Evolutionary conservation across 345 rosid species (phyloP), one percentile per base, ranked within the genome.

Genomic region (Eucalyptus erythrocorys): DNA sequence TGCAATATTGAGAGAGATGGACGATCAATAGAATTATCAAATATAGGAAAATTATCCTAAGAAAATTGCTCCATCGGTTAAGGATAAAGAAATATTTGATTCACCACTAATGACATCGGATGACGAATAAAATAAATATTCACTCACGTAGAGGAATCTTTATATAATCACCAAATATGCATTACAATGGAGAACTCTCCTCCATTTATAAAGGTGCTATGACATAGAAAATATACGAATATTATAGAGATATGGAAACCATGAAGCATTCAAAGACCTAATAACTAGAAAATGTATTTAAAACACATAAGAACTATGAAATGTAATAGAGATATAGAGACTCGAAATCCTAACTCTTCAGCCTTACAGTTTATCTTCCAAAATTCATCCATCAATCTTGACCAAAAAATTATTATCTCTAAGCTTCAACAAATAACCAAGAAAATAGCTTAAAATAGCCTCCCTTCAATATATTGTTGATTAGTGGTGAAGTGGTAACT

Each of bases 391-490:
- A 1, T 12, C n/a, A 59, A 26, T 27, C 32, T 59, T 27, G 66
- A 59, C 32, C 2, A 27, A 1, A 59, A 59, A 57, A 57, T 57
- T 9, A 57, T 10, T 26, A 57, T 57, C 64, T 57, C 2, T 0
- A 8, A 59, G 6, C n/a, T 26, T 59, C 32, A 27, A 59, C n/a
- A 59, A 59, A 12, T 59, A 59, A 26, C 32, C 14, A 59, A 59
- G 0, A 27, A 55, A 26, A 11, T 5, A 10, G 32, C 8, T 59
- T 0, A 12, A 12, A 59, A 27, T 26, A 59, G 66, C 66, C n/a
- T 26, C 66, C 30, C 66, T 12, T 59, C 15, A 12, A 59, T 59
- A 26, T 26, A 4, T 59, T 59, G 32, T 59, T 3, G 32, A 59
- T 27, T 59, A 59, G 6, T 59, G 30, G n/a, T 0, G 64, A 57